These are phyloP conservation scores for Ascocoryne sarcoides DNA, from an alignment of 2,329 filamentous ascomycete genomes.

Conservation along the genomic window DNA sequence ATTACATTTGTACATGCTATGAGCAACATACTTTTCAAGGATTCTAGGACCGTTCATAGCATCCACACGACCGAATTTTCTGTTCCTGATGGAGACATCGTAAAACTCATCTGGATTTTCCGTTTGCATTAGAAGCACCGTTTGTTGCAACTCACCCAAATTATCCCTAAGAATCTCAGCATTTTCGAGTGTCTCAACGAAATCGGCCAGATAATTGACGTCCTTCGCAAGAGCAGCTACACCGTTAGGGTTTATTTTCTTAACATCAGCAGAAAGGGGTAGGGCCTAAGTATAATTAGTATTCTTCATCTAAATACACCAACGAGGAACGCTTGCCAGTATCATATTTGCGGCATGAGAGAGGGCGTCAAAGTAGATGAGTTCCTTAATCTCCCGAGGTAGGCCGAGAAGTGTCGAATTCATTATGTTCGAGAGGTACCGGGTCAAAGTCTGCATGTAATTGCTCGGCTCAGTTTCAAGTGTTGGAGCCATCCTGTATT, in stretches of 20 bases:
- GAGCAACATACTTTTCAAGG: slow-evolving; percentile 69
- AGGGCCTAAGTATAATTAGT: slow-evolving; percentile 1
- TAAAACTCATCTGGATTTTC: slow-evolving; percentile 97
- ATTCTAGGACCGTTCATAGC: slow-evolving; percentile 79
- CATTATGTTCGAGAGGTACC: slow-evolving; percentile 94
- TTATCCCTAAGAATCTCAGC: slow-evolving; percentile 79
- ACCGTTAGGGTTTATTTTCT: slow-evolving; percentile 78
- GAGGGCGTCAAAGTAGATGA: slow-evolving; percentile 95
- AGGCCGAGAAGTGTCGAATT: slow-evolving; percentile 84
- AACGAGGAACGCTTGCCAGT: slow-evolving; percentile 43
- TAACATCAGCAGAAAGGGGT: slow-evolving; percentile 46
- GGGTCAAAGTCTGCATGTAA: slow-evolving; percentile 92
- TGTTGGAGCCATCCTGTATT: slow-evolving; percentile 44
- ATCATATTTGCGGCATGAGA: slow-evolving; percentile 85
- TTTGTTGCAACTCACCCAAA: slow-evolving; percentile 88
- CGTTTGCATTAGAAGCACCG: slow-evolving; percentile 74
- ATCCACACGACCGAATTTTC: slow-evolving; percentile 89
- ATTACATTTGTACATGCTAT: no score
- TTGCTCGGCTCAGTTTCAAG: slow-evolving; percentile 68
- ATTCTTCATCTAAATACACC: background rate
- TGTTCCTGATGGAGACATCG: slow-evolving; percentile 80
- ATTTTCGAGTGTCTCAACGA: slow-evolving; percentile 80
- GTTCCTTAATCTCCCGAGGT: slow-evolving; percentile 92
- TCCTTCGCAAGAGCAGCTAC: slow-evolving; percentile 75
- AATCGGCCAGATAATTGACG: slow-evolving; percentile 73